Base-by-base conservation (phyloP, 2,329 filamentous ascomycete genomes). In the Fusarium sp. region DNA sequence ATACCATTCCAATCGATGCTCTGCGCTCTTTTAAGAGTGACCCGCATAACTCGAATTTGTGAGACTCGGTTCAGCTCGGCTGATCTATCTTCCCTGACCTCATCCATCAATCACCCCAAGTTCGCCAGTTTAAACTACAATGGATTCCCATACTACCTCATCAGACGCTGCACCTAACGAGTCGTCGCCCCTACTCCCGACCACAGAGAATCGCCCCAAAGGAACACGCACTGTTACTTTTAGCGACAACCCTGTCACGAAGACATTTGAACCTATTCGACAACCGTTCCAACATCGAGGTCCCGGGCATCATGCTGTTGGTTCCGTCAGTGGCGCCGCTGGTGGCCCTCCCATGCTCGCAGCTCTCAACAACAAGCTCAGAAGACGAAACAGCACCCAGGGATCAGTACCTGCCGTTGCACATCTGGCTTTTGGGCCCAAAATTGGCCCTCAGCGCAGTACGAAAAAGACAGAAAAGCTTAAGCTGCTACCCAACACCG, bases 391-490 rank as follows among this genome's bases (percentile, higher is more conserved):
- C 75, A 97, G 93, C n/a, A 35, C 33, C 78, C 90, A 93, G 73
- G 90, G 92, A 18, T 79, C 77, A 20, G 77, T 81, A 3, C 76
- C 78, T 36, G 76, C 79, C 35, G 70, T 78, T 36, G 71, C 75
- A 25, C 72, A 80, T 35, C 75, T 80, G 10, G 74, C 79, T 14
- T 70, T 75, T 27, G 78, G 74, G 4, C 80, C 86, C 51, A 97
- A 98, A 80, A 93, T 97, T 59, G 96, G 96, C 4, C 95, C 96
- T 0, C 96, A 99, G 78, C 85, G 96, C 78, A 98, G 94, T 57
- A 97, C 94, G 23, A 96, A 97, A 79, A 97, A 92, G 68, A 93
- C 93, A 3, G 94, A 98, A 82, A 99, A 99, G 82, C 85, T 99
- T 63, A 99, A 99, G 81, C 86, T 99, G n/a, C 83, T 99, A 17